Percentiles rank a stretch among this genome's conserved stretches.
phyloP scores from a whole-genome alignment of 148 eudicot genomes.

The Talinum fruticosum region DNA sequence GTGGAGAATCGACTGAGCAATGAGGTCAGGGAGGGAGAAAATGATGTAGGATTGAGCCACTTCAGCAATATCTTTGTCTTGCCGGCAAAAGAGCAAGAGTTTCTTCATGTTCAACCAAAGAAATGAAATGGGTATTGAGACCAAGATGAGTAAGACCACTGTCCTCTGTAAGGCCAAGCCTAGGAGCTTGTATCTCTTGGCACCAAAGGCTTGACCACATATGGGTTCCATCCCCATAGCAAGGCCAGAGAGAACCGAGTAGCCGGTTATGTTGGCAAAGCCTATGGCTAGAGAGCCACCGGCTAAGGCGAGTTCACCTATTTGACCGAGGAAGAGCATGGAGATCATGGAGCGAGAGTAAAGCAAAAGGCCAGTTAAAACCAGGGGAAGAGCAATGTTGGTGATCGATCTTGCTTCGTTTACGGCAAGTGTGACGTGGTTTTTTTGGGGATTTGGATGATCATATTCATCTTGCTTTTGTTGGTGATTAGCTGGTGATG shows the following conservation, averaged over 20 bases:
- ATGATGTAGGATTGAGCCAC: constrained; percentile 56
- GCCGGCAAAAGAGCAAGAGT: constrained; percentile 52
- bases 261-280: constrained; percentile 78
- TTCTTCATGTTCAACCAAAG: constrained; percentile 67
- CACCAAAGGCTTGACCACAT: constrained; percentile 80
- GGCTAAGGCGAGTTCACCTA: constrained; percentile 61
- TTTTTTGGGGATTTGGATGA: constrained; percentile 18
- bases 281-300: constrained; percentile 73
- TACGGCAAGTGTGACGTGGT: constrained; percentile 37
- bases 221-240: constrained; percentile 90
- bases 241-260: constrained; percentile 75
- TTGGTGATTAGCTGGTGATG: constrained; percentile 18
- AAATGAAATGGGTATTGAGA: constrained; percentile 57
- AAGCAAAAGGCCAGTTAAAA: constrained; percentile 56
- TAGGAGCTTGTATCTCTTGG: constrained; percentile 51
- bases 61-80: constrained; percentile 50
- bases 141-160: constrained; percentile 44
- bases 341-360: constrained; percentile 76
- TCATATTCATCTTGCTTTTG: constrained; percentile 22
- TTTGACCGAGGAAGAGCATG: constrained; percentile 66
- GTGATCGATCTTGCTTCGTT: constrained; percentile 45
- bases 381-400: constrained; percentile 52
- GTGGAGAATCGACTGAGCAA: constrained; percentile 53
- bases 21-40: constrained; percentile 60
- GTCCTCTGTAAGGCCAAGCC: constrained; percentile 62